Evolutionary conservation across 1,284 basidiomycete species (phyloP), one percentile per base, ranked within the genome.

Genomic region (Moesziomyces parantarcticus): DNA sequence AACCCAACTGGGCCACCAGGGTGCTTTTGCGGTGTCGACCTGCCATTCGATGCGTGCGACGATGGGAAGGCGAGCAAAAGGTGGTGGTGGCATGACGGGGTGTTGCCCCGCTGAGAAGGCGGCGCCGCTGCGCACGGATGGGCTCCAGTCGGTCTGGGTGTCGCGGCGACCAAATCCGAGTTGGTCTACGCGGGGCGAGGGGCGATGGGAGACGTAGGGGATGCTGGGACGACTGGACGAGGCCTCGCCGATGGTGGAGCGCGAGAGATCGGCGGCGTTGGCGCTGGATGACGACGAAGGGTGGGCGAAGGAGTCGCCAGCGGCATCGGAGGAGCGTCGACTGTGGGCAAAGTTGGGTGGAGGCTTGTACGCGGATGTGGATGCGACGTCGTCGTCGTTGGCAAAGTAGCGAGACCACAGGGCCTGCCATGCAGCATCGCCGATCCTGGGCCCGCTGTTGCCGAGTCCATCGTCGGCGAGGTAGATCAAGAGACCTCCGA

Each of bases 21-120:
- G 53, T 6, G 81, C 81, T 20, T 76, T 74, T 34, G 51, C 51
- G 10, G 65, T 52, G 45, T 83, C 81, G 16, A 83, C 79, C 34
- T 72, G 67, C 80, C 80, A 83, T 45, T 83, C 81, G 39, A 83
- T 70, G 23, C 72, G 69, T 4, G 72, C 79, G 20, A 83, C 75
- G 44, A 83, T 83, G 8, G 81, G 81, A 29, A 83, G 32, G 13
- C 60, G 71, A 10, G 68, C 57, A 5, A 60, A 54, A 11, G 29
- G 29, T 20, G 48, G 50, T 25, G 56, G 22, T 8, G 40, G 20
- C 10, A 48, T n/a, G 16, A 4, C 23, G 13, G 25, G 43, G 5
- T 46, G 20, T 1, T 54, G 57, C 14, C 50, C 54, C 14, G 57
- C 50, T 20, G 57, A 53, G 5, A 58, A 63, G 29, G 56, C 58